These are phyloP conservation scores for Quercus variabilis DNA, from an alignment of 306 rosid species.

Conservation along the genomic window DNA sequence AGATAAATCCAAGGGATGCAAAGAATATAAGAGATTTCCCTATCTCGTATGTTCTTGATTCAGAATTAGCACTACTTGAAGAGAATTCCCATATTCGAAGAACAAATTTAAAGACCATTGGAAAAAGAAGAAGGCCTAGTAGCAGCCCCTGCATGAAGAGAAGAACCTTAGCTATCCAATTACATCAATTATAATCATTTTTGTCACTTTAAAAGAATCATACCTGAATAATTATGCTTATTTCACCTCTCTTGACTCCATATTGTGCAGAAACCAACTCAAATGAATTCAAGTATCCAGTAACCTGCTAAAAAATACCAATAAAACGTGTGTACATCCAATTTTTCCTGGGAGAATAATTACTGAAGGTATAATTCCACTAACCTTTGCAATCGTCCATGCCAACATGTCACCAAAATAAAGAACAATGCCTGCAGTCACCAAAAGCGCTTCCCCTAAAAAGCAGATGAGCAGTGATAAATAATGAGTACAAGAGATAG, in stretches of 20 bases:
- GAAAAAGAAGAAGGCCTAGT: slow-evolving; percentile 84
- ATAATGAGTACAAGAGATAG: not conserved
- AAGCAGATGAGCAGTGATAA: slow-evolving; percentile 6
- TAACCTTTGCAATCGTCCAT: slow-evolving; percentile 65
- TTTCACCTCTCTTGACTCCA: slow-evolving; percentile 72
- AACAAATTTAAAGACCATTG: slow-evolving; percentile 57
- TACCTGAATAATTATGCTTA: slow-evolving; percentile 79
- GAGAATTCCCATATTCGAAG: slow-evolving; percentile 57
- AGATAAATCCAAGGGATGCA: slow-evolving; percentile 53
- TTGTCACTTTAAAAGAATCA: slow-evolving; percentile 16
- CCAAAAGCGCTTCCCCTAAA: slow-evolving; percentile 82
- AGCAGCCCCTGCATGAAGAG: slow-evolving; percentile 71
- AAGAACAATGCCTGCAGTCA: slow-evolving; percentile 77
- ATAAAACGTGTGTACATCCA: slow-evolving; percentile 17
- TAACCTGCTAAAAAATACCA: slow-evolving; percentile 46
- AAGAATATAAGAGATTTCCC: slow-evolving; percentile 63
- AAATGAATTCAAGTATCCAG: slow-evolving; percentile 42
- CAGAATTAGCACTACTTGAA: slow-evolving; percentile 34
- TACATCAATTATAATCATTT: slow-evolving; percentile 20
- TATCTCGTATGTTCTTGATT: slow-evolving; percentile 55
- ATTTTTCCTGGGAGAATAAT: slow-evolving; percentile 1
- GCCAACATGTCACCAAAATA: slow-evolving; percentile 89
- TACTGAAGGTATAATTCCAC: slow-evolving; percentile 14
- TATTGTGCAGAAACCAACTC: slow-evolving; percentile 41
- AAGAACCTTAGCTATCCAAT: slow-evolving; percentile 30